Evolutionary conservation across 176 grass and related monocot species (phyloP).

Genomic region (Juncus inflexus): DNA sequence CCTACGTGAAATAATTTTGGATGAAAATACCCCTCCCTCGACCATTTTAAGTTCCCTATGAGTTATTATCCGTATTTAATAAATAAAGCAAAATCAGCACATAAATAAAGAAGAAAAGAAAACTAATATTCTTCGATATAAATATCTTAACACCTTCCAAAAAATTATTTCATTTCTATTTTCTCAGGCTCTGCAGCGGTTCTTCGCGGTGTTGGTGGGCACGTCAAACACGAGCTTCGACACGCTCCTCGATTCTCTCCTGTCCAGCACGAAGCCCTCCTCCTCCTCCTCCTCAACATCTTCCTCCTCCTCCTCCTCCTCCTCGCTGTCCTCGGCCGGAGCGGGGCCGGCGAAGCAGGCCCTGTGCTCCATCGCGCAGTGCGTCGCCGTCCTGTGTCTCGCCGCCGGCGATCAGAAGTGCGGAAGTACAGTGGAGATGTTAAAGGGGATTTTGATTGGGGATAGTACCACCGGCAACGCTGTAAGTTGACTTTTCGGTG

Average conservation of each 20-base stretch:
- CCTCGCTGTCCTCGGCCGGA: neutral
- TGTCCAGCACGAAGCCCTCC: slow-evolving; percentile 73
- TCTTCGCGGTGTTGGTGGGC: slow-evolving; percentile 75
- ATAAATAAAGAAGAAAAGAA: no score
- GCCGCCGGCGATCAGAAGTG: slow-evolving; percentile 86
- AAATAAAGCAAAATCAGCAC: no score
- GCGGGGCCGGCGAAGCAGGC: slow-evolving; percentile 84
- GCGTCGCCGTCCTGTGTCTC: slow-evolving; percentile 91
- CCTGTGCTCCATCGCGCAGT: slow-evolving; percentile 78
- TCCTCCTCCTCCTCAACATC: slow-evolving; percentile 27
- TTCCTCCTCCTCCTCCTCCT: slow-evolving; percentile 47
- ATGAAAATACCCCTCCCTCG: no score
- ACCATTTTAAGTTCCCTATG: no score
- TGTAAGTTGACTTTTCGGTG: slow-evolving; percentile 32
- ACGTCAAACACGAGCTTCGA: slow-evolving; percentile 85
- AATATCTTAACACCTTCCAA: neutral
- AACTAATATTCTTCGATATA: no score
- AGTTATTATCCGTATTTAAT: no score
- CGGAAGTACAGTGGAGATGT: slow-evolving; percentile 89
- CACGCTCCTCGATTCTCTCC: slow-evolving; percentile 71
- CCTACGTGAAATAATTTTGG: no score
- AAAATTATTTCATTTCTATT: neutral
- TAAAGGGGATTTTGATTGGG: slow-evolving; percentile 83
- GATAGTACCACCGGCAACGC: slow-evolving; percentile 47
- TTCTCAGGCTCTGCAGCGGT: slow-evolving; percentile 68